A percentile compares a stretch with the other conserved stretches of the same genome.
phyloP scores from a whole-genome alignment of 1,284 basidiomycete species.

The Ceratobasidium sp. region DNA sequence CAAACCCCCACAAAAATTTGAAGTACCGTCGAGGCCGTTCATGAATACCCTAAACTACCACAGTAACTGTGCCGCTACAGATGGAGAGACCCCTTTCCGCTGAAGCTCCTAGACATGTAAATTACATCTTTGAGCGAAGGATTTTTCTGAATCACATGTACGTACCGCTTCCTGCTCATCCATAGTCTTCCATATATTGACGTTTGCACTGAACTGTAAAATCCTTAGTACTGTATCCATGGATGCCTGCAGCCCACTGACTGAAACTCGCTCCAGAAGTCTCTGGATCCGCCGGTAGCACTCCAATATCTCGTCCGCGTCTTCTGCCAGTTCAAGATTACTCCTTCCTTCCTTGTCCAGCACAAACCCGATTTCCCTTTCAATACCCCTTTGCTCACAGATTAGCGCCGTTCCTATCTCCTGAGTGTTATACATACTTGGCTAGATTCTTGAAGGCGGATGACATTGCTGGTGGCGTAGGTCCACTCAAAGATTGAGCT shows the following conservation, averaged over 20 bases:
- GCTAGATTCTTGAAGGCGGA: not conserved
- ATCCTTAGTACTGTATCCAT: too few relatives aligned
- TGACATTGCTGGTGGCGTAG: not conserved
- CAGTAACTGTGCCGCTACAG: too few relatives aligned
- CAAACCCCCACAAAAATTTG: too few relatives aligned
- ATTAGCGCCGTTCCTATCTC: not conserved
- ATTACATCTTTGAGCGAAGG: too few relatives aligned
- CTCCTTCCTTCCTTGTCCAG: not conserved
- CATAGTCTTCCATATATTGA: too few relatives aligned
- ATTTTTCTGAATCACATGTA: too few relatives aligned
- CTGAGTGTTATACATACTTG: not conserved
- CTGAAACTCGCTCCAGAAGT: not conserved
- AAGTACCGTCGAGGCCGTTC: too few relatives aligned
- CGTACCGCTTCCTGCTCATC: too few relatives aligned
- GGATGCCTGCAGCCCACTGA: not conserved
- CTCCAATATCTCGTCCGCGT: not conserved
- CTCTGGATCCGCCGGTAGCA: slow-evolving; percentile 6
- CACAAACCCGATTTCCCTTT: not conserved
- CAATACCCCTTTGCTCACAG: not conserved
- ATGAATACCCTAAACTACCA: too few relatives aligned
- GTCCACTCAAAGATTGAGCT: not conserved
- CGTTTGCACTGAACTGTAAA: too few relatives aligned
- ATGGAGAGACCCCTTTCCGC: too few relatives aligned
- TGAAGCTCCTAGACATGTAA: too few relatives aligned
- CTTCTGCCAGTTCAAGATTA: not conserved